Conservation (phyloP, 345 rosid genomes). For the Linum usitatissimum region DNA sequence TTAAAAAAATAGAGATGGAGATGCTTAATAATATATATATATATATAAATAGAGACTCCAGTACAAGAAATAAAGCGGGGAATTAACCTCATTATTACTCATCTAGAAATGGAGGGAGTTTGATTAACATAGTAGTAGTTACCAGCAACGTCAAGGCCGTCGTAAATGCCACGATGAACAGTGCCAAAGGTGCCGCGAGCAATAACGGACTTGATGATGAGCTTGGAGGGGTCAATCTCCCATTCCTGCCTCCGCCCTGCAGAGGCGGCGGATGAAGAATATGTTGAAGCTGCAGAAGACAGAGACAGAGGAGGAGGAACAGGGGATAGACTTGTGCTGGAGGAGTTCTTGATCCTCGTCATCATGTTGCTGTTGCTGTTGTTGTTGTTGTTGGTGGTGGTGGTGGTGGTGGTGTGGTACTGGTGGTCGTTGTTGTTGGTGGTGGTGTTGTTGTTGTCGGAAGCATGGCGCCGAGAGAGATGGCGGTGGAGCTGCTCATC, state of each 20-base stretch:
- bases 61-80: too few relatives aligned
- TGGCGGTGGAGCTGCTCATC: slow-evolving; percentile 28
- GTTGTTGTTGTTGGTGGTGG: too few relatives aligned
- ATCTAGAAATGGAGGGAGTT: too few relatives aligned
- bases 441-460: slow-evolving; percentile 18
- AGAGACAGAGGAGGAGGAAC: neutral
- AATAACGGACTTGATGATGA: slow-evolving; percentile 20
- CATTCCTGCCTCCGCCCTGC: slow-evolving; percentile 16
- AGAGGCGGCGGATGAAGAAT: neutral
- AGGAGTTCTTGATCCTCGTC: too few relatives aligned
- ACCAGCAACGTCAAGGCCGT: slow-evolving; percentile 34
- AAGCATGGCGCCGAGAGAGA: slow-evolving; percentile 17
- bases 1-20: too few relatives aligned
- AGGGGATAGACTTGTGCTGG: neutral
- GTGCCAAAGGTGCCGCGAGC: slow-evolving; percentile 27
- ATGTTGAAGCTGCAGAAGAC: neutral
- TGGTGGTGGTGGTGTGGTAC: neutral
- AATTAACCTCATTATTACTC: too few relatives aligned
- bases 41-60: too few relatives aligned
- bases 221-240: slow-evolving; percentile 28
- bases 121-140: too few relatives aligned
- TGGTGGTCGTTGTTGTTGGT: too few relatives aligned
- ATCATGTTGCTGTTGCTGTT: too few relatives aligned
- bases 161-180: slow-evolving; percentile 26
- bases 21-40: too few relatives aligned